phyloP scores from a whole-genome alignment of 192 early-diverging fungal genomes.

The Allomyces macrogynus region DNA sequence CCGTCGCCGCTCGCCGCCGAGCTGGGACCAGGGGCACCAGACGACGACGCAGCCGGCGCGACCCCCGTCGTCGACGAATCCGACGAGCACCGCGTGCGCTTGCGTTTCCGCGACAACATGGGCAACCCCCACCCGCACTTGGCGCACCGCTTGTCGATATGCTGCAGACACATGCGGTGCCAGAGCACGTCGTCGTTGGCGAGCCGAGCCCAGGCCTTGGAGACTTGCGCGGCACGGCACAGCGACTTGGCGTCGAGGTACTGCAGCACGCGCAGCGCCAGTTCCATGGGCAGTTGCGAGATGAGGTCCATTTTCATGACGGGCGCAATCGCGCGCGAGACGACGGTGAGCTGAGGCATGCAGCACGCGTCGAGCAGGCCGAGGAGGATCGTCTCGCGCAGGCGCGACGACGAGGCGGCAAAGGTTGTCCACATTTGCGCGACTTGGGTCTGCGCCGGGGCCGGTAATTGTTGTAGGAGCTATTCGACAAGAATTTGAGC shows the following conservation, averaged over 20 bases:
- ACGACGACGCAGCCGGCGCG: no score
- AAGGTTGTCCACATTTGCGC: conserved; percentile 50
- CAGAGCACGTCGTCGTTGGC: conserved; percentile 86
- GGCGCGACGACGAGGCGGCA: conserved; percentile 38
- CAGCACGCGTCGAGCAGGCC: conserved; percentile 64
- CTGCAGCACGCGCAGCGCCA: conserved; percentile 64
- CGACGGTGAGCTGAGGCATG: conserved; percentile 66
- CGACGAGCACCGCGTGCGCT: conserved; percentile 1
- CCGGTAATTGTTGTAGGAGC: conserved; percentile 36
- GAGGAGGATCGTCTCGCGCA: conserved; percentile 44
- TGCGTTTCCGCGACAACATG: conserved; percentile 45
- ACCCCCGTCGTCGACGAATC: no score
- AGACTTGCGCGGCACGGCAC: conserved; percentile 78
- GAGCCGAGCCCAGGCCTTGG: conserved; percentile 51
- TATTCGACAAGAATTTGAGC: conserved; percentile 5
- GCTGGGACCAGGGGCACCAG: no score
- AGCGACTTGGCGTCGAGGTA: conserved; percentile 82
- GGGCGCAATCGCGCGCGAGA: conserved; percentile 45
- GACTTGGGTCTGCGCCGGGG: conserved; percentile 34
- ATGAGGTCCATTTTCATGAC: conserved; percentile 71
- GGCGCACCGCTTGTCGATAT: conserved; percentile 84
- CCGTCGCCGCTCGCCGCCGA: no score
- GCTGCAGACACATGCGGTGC: conserved; percentile 94
- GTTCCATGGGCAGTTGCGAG: conserved; percentile 47
- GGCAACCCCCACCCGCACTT: conserved; percentile 97